phyloP scores from a whole-genome alignment of 1,284 basidiomycete species.

The Heimioporus punctisporus region DNA sequence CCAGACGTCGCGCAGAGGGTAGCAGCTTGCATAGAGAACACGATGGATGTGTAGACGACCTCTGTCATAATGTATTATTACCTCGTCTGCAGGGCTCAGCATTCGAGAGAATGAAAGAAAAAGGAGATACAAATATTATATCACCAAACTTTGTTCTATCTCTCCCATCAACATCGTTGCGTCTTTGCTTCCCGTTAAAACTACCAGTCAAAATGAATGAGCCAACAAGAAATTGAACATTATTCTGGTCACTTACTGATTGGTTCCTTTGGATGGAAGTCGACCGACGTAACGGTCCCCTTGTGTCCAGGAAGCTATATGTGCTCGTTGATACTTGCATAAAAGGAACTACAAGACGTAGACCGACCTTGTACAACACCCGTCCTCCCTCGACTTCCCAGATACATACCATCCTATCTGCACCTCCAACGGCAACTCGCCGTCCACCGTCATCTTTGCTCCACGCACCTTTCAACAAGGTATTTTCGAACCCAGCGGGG shows the following conservation, averaged over 20 bases:
- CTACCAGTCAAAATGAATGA: conserved; percentile 43
- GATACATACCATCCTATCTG: conserved; percentile 86
- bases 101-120: neutral
- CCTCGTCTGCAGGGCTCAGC: neutral
- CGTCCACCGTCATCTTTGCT: conserved; percentile 74
- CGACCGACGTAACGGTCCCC: conserved; percentile 89
- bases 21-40: conserved; percentile 21
- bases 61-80: conserved; percentile 1
- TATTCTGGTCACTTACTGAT: conserved; percentile 71
- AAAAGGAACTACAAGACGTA: neutral
- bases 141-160: conserved; percentile 54
- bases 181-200: conserved; percentile 89
- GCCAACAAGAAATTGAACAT: too few species aligned
- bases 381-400: conserved; percentile 92
- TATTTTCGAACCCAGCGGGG: conserved; percentile 90
- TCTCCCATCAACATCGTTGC: conserved; percentile 90
- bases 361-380: conserved; percentile 80
- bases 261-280: conserved; percentile 93
- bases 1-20: conserved; percentile 23
- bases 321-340: neutral
- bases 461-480: conserved; percentile 82
- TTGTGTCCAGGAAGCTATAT: conserved; percentile 88
- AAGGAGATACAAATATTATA: conserved; percentile 12
- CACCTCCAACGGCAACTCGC: conserved; percentile 78
- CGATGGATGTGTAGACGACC: conserved; percentile 5